Evolutionary conservation across 2,329 filamentous ascomycete species (phyloP).

Genomic region (Capronia epimyces): DNA sequence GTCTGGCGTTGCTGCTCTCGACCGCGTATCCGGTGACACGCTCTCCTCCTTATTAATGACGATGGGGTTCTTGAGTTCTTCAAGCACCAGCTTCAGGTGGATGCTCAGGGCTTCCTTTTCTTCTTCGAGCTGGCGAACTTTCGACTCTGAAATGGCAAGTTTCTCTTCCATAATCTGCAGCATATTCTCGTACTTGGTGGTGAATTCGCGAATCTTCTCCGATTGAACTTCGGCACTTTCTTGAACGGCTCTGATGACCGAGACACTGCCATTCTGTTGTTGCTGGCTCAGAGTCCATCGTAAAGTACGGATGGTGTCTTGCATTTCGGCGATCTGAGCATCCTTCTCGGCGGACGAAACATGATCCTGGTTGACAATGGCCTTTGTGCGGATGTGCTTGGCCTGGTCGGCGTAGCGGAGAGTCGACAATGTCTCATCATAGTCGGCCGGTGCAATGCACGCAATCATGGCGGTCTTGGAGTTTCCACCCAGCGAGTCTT

Average conservation of each 20-base stretch:
- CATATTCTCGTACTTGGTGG: slow-evolving; percentile 81
- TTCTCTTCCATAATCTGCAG: slow-evolving; percentile 95
- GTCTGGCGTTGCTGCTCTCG: slow-evolving; percentile 23
- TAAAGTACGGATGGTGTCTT: slow-evolving; percentile 81
- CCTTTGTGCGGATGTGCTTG: slow-evolving; percentile 91
- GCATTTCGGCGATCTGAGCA: slow-evolving; percentile 89
- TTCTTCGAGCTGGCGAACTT: slow-evolving; percentile 82
- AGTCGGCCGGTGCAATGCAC: slow-evolving; percentile 90
- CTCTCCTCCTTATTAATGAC: slow-evolving; percentile 43
- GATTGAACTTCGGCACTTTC: slow-evolving; percentile 72
- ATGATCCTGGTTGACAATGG: slow-evolving; percentile 91
- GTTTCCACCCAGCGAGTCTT: slow-evolving; percentile 93
- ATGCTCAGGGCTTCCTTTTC: slow-evolving; percentile 85
- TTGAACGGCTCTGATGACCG: slow-evolving; percentile 62
- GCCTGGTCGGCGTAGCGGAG: slow-evolving; percentile 96
- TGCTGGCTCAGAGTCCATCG: slow-evolving; percentile 65
- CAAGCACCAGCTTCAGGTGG: slow-evolving; percentile 80
- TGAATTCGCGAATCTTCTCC: slow-evolving; percentile 88
- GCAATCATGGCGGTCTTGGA: slow-evolving; percentile 99
- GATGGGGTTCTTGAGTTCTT: slow-evolving; percentile 87
- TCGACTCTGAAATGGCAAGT: slow-evolving; percentile 82
- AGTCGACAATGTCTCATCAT: slow-evolving; percentile 93
- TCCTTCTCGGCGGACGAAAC: slow-evolving; percentile 89
- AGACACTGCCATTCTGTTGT: slow-evolving; percentile 29
- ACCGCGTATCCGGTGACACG: slow-evolving; percentile 13